These are phyloP conservation scores for Warburgia ugandensis DNA, from an alignment of 164 flowering plant species.

Conservation along the genomic window DNA sequence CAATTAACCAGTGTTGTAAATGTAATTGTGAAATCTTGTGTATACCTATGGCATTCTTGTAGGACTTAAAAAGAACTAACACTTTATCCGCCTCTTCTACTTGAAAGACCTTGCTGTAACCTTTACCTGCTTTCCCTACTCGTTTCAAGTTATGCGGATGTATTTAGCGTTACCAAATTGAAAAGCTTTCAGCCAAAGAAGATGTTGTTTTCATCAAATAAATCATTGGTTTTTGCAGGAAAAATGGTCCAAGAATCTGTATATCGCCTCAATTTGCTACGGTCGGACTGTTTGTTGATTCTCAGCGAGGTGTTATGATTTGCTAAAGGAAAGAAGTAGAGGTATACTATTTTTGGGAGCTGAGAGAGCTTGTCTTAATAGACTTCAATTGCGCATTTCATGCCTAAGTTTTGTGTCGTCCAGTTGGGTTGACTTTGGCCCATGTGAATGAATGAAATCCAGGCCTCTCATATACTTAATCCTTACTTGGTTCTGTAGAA, in stretches of 20 bases:
- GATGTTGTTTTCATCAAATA: too few relatives aligned
- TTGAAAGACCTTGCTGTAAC: neutral
- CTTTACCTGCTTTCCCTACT: too few relatives aligned
- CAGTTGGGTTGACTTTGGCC: conserved; percentile 4
- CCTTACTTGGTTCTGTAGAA: neutral
- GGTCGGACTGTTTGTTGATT: conserved; percentile 62
- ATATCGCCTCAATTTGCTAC: conserved; percentile 67
- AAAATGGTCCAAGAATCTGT: conserved; percentile 77
- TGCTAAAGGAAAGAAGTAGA: conserved; percentile 5
- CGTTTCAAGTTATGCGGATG: too few relatives aligned
- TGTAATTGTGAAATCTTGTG: too few relatives aligned
- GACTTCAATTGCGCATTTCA: neutral
- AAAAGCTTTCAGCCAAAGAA: too few relatives aligned
- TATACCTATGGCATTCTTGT: neutral
- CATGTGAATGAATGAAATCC: conserved; percentile 9
- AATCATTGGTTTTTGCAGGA: conserved; percentile 36
- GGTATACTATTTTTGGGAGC: conserved; percentile 15
- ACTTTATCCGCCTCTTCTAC: too few relatives aligned
- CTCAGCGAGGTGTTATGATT: conserved; percentile 1
- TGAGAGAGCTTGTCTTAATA: conserved; percentile 2
- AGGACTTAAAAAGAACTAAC: too few relatives aligned
- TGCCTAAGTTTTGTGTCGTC: conserved; percentile 2
- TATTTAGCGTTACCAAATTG: too few relatives aligned
- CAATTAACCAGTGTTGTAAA: too few relatives aligned
- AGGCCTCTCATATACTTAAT: too few relatives aligned